Conservation (phyloP, 768 basidiomycete species). For the Fistulinella prunicolor region DNA sequence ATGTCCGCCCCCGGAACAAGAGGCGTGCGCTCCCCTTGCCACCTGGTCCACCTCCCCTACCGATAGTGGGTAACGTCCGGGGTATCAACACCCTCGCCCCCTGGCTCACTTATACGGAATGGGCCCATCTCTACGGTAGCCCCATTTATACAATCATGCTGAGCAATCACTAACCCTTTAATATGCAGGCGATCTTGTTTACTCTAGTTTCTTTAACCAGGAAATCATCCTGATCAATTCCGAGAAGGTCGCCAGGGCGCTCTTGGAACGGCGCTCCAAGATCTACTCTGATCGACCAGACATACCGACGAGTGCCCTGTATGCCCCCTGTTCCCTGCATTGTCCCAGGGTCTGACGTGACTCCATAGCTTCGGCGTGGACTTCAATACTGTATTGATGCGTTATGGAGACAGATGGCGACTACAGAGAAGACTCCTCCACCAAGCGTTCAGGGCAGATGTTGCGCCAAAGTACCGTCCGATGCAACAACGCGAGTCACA, state of each 20-base stretch:
- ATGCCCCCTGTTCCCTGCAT: not conserved
- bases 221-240: conserved; percentile 29
- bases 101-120: conserved; percentile 21
- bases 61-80: conserved; percentile 19
- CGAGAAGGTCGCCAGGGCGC: conserved; percentile 20
- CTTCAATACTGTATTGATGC: conserved; percentile 33
- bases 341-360: not conserved
- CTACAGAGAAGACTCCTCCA: conserved; percentile 35
- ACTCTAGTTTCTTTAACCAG: conserved; percentile 21
- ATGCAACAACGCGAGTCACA: conserved; percentile 33
- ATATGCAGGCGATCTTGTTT: conserved; percentile 28
- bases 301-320: conserved; percentile 21
- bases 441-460: conserved; percentile 32
- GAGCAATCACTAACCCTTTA: not conserved
- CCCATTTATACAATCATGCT: not conserved
- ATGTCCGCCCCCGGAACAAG: conserved; percentile 4
- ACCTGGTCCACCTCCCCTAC: conserved; percentile 20
- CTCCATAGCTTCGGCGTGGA: conserved; percentile 29
- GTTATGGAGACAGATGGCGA: conserved; percentile 39
- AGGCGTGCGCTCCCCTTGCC: conserved; percentile 11
- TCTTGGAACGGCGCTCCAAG: conserved; percentile 27
- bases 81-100: conserved; percentile 10
- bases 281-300: conserved; percentile 33
- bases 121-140: conserved; percentile 17
- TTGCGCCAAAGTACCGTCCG: conserved; percentile 23